Percentiles rank a stretch among this genome's conserved stretches.
Conservation (phyloP, 2,329 filamentous ascomycete species). For the Coniosporium tulheliwenetii region DNA sequence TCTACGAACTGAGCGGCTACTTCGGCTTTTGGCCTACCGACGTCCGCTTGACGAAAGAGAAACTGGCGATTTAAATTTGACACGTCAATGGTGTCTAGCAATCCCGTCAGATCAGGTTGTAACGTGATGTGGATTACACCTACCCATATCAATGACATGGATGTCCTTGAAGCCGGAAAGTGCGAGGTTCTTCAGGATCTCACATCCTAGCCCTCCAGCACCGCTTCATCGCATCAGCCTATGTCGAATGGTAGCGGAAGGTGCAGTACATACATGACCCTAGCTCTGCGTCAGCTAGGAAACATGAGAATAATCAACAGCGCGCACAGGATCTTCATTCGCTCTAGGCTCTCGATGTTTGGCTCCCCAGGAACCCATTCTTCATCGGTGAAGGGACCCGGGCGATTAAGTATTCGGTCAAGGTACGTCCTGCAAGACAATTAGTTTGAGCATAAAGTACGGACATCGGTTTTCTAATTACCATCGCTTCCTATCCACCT, state of each 20-base stretch:
- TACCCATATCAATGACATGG: conserved; percentile 97
- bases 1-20: conserved; percentile 87
- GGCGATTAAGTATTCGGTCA: conserved; percentile 59
- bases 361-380: conserved; percentile 33
- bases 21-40: conserved; percentile 86
- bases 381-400: conserved; percentile 68
- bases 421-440: conserved; percentile 49
- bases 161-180: conserved; percentile 93
- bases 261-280: conserved; percentile 17
- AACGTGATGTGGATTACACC: conserved; percentile 9
- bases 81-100: conserved; percentile 84
- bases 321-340: conserved; percentile 37
- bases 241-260: neutral
- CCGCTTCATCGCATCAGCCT: conserved; percentile 27
- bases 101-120: conserved; percentile 1
- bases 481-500: conserved; percentile 6
- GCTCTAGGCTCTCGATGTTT: conserved; percentile 42
- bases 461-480: neutral
- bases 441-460: neutral
- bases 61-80: conserved; percentile 97
- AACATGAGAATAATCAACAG: conserved; percentile 2
- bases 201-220: conserved; percentile 85
- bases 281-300: conserved; percentile 5
- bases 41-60: conserved; percentile 79
- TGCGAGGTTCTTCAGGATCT: conserved; percentile 91